Percentiles rank a stretch among this genome's conserved stretches.
Conservation (phyloP, 345 rosid species). For the Eucalyptus fibrosa region DNA sequence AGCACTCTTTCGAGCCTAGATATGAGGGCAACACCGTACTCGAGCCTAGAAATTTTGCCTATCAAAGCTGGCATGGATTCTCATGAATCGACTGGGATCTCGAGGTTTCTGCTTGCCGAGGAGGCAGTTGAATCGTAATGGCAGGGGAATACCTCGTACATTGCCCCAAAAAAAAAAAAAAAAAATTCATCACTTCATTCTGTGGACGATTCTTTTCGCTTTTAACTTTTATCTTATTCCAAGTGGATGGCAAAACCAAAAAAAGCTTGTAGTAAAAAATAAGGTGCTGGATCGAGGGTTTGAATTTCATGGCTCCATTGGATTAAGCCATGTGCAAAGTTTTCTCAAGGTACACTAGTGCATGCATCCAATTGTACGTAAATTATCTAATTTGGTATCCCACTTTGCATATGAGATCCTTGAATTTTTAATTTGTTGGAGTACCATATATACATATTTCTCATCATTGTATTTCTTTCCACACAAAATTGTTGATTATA, state of each 20-base stretch:
- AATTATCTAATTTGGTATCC: background rate
- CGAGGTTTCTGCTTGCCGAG: background rate
- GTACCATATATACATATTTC: background rate
- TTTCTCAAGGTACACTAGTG: background rate
- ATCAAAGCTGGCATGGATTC: background rate
- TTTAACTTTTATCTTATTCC: background rate
- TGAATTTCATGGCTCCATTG: background rate
- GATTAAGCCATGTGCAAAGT: background rate
- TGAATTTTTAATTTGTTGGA: background rate
- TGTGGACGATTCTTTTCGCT: background rate
- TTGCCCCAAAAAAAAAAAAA: background rate
- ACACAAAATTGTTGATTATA: background rate
- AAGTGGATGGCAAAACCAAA: background rate
- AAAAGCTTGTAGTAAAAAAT: background rate
- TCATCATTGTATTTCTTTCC: background rate
- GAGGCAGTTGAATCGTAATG: background rate
- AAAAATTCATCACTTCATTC: background rate
- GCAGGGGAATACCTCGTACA: background rate
- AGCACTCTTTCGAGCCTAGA: background rate
- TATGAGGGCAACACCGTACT: background rate
- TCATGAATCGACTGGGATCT: background rate
- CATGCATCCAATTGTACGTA: background rate
- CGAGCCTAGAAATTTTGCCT: background rate
- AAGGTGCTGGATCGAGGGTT: background rate
- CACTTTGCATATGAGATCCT: background rate